phyloP scores from a whole-genome alignment of 192 early-diverging fungal genomes.

The Pilaira anomala region DNA sequence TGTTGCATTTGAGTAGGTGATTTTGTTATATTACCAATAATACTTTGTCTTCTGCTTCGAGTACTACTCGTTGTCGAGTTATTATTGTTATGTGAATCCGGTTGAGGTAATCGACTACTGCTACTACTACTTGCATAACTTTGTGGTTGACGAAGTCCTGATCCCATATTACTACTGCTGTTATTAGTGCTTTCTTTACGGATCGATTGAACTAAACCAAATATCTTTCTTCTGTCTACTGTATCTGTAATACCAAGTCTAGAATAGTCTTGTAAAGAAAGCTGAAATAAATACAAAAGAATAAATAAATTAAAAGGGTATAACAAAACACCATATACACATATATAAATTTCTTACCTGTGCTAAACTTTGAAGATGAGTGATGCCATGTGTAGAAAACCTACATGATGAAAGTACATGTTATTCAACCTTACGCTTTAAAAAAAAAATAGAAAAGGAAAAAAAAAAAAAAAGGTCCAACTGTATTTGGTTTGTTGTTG shows the following conservation, averaged over 20 bases:
- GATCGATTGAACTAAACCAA: slow-evolving; percentile 34
- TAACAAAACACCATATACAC: background rate
- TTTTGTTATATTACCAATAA: background rate
- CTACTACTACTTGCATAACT: slow-evolving; percentile 14
- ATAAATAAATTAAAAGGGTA: background rate
- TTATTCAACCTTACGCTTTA: background rate
- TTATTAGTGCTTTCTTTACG: slow-evolving; percentile 37
- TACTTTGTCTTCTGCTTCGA: slow-evolving; percentile 14
- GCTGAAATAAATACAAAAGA: slow-evolving; percentile 35
- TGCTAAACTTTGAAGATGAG: slow-evolving; percentile 57
- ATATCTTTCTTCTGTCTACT: slow-evolving; percentile 55
- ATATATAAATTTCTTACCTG: slow-evolving; percentile 35
- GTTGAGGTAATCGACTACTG: slow-evolving; percentile 16
- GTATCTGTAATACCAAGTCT: slow-evolving; percentile 54
- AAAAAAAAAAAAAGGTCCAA: background rate
- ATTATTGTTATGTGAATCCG: background rate
- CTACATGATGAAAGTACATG: slow-evolving; percentile 22
- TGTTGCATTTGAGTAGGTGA: background rate
- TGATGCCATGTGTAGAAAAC: slow-evolving; percentile 53
- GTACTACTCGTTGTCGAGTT: background rate
- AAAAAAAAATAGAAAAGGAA: slow-evolving; percentile 1
- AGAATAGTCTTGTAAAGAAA: slow-evolving; percentile 75
- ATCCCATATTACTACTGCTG: background rate
- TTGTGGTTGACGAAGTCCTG: slow-evolving; percentile 21
- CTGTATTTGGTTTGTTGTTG: background rate